A percentile compares a stretch with the other conserved stretches of the same genome.
Conservation (phyloP, 345 rosid species). For the Abelmoschus esculentus region DNA sequence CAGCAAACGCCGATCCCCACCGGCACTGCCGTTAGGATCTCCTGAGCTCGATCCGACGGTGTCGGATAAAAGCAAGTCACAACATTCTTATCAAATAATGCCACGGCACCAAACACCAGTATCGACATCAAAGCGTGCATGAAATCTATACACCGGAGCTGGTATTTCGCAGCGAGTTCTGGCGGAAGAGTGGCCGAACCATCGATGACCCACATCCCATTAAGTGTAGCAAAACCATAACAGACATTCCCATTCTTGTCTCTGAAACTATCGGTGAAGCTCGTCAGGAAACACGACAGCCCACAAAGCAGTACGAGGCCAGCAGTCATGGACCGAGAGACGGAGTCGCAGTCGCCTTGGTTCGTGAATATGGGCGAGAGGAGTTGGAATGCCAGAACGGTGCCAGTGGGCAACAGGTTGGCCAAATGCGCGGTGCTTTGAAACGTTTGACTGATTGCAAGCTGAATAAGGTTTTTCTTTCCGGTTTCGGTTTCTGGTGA, state of each 20-base stretch:
- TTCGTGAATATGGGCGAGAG: constrained; percentile 71
- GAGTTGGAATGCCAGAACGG: constrained; percentile 86
- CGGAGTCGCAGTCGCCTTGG: constrained; percentile 62
- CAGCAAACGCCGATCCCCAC: constrained; percentile 71
- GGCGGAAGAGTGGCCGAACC: constrained; percentile 55
- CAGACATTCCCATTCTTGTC: constrained; percentile 61
- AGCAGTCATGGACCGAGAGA: constrained; percentile 47
- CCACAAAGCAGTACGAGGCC: constrained; percentile 50
- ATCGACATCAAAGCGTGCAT: constrained; percentile 60
- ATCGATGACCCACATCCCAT: constrained; percentile 76
- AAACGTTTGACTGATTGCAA: constrained; percentile 72
- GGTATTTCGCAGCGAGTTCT: constrained; percentile 44
- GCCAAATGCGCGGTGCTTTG: constrained; percentile 83
- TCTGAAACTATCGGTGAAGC: constrained; percentile 76
- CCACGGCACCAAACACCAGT: constrained; percentile 65
- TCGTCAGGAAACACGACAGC: constrained; percentile 55
- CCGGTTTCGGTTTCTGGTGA: constrained; percentile 16
- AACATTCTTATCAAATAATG: constrained; percentile 62
- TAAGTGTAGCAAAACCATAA: constrained; percentile 64
- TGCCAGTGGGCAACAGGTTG: constrained; percentile 83
- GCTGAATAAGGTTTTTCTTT: constrained; percentile 46
- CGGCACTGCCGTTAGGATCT: constrained; percentile 67
- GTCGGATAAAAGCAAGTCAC: constrained; percentile 67
- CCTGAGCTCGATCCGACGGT: constrained; percentile 57
- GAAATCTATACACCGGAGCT: constrained; percentile 59